Percentiles rank a stretch among this genome's conserved stretches.
Conservation (phyloP, 495 filamentous ascomycete genomes). For the Cetradonia linearis region DNA sequence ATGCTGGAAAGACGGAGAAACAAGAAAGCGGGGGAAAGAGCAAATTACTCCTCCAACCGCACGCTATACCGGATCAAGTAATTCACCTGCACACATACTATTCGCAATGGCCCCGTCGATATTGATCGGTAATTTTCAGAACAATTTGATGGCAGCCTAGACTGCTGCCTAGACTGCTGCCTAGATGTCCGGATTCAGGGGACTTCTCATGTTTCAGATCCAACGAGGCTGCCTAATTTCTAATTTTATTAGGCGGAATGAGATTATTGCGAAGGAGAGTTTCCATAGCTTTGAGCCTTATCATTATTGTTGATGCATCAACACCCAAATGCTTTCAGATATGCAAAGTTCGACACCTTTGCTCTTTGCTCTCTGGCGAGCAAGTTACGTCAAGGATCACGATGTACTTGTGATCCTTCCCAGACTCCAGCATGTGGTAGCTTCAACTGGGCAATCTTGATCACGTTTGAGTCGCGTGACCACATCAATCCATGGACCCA, state of each 20-base stretch:
- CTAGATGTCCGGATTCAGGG: background rate
- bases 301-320: background rate
- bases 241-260: background rate
- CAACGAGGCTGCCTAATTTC: background rate
- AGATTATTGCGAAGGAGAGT: background rate
- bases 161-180: too few species aligned
- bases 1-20: too few species aligned
- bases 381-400: background rate
- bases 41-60: too few species aligned
- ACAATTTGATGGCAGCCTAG: too few species aligned
- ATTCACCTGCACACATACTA: too few species aligned
- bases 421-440: conserved; percentile 1
- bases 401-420: background rate
- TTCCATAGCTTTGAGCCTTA: background rate
- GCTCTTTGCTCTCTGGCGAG: background rate
- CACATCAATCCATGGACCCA: background rate
- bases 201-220: background rate
- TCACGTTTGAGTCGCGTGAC: background rate
- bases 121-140: too few species aligned
- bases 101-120: too few species aligned
- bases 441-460: background rate
- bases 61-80: too few species aligned
- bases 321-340: background rate
- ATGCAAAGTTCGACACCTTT: background rate
- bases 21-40: too few species aligned